phyloP scores from a whole-genome alignment of 768 basidiomycete species.

The Grammothele lineata region DNA sequence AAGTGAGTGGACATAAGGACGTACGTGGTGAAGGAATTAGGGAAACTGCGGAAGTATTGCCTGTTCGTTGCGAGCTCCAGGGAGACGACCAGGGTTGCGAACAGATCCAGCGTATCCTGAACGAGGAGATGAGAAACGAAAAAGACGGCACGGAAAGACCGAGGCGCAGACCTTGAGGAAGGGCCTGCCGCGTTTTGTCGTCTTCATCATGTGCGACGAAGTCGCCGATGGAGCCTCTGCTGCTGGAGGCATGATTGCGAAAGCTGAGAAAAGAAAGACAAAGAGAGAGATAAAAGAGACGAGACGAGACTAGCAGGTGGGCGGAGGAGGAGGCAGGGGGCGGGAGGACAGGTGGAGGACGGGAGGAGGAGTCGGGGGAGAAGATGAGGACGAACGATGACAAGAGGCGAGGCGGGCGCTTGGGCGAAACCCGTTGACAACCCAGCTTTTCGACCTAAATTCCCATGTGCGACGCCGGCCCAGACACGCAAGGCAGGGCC shows the following conservation, averaged over 20 bases:
- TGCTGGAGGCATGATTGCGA: constrained; percentile 37
- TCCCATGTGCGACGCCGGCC: constrained; percentile 12
- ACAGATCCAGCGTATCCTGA: constrained; percentile 97
- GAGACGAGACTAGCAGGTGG: constrained; percentile 13
- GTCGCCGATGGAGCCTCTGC: constrained; percentile 46
- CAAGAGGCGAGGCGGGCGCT: constrained; percentile 13
- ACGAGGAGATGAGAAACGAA: constrained; percentile 1
- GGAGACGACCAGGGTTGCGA: constrained; percentile 94
- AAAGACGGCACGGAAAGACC: constrained; percentile 5
- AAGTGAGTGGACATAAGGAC: constrained; percentile 28
- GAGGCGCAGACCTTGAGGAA: constrained; percentile 71
- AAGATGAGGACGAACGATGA: constrained; percentile 17
- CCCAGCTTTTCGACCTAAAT: constrained; percentile 16
- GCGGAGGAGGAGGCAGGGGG: constrained; percentile 9
- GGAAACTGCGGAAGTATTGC: constrained; percentile 93
- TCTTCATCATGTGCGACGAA: constrained; percentile 98
- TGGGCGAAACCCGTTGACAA: constrained; percentile 17
- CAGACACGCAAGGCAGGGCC: constrained; percentile 17
- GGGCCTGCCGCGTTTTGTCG: constrained; percentile 90
- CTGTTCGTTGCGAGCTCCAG: constrained; percentile 85
- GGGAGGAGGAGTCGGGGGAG: constrained; percentile 15
- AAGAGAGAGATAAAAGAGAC: constrained; percentile 28
- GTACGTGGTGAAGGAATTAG: constrained; percentile 94
- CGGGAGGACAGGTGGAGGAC: constrained; percentile 12
- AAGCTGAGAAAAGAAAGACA: constrained; percentile 25